These are phyloP conservation scores for Xylariales sp. DNA, from an alignment of 2,329 filamentous ascomycete species.

Conservation along the genomic window DNA sequence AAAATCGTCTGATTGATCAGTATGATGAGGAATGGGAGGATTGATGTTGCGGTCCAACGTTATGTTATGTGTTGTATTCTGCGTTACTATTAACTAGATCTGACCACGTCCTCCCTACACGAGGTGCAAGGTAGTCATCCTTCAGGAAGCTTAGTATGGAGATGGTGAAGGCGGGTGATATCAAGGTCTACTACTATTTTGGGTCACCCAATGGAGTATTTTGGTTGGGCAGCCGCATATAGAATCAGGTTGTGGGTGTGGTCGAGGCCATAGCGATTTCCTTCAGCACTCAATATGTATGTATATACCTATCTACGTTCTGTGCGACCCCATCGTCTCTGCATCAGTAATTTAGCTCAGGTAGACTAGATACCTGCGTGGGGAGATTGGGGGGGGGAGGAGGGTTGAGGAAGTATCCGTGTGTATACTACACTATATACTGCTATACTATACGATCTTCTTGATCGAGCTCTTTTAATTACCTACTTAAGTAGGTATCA, in stretches of 20 bases:
- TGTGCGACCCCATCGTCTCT: slow-evolving; percentile 9
- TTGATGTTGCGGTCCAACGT: slow-evolving; percentile 48
- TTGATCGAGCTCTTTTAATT: neutral
- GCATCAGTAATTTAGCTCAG: too few species aligned
- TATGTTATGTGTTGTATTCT: slow-evolving; percentile 32
- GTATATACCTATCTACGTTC: neutral
- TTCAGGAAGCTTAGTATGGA: slow-evolving; percentile 27
- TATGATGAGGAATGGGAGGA: slow-evolving; percentile 98
- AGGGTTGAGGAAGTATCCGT: neutral
- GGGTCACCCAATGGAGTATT: slow-evolving; percentile 21
- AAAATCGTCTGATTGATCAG: slow-evolving; percentile 95
- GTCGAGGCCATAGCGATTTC: neutral
- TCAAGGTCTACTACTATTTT: slow-evolving; percentile 32
- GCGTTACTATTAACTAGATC: slow-evolving; percentile 37
- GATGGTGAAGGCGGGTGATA: slow-evolving; percentile 14
- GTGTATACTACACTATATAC: neutral
- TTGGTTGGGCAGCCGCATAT: slow-evolving; percentile 26
- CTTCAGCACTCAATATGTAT: slow-evolving; percentile 17
- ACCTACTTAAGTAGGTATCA: too few species aligned
- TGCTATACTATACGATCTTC: neutral
- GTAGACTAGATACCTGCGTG: too few species aligned
- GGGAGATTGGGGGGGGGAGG: neutral
- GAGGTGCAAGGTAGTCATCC: slow-evolving; percentile 22
- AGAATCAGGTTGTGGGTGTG: slow-evolving; percentile 14
- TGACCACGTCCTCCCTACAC: neutral